Conservation (phyloP, 2,329 filamentous ascomycete species). For the Verruconis gallopava region DNA sequence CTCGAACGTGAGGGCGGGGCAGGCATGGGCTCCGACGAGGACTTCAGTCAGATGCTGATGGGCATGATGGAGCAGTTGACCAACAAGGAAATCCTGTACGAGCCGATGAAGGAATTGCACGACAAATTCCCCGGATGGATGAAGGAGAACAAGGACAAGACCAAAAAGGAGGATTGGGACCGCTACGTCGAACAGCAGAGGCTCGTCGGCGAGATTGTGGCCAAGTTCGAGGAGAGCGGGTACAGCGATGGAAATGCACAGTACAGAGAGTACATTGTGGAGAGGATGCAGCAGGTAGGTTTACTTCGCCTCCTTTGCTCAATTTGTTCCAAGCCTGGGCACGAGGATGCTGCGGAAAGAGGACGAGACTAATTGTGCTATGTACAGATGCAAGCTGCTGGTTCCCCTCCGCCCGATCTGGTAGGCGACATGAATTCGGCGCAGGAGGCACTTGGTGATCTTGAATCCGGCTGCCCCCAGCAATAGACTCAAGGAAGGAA, state of each 20-base stretch:
- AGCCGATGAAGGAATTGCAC: slow-evolving; percentile 95
- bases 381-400: slow-evolving; percentile 84
- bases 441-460: slow-evolving; percentile 49
- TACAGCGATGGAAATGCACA: slow-evolving; percentile 72
- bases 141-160: slow-evolving; percentile 56
- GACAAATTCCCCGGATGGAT: slow-evolving; percentile 90
- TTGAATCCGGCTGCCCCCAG: slow-evolving; percentile 48
- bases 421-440: slow-evolving; percentile 81
- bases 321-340: no score
- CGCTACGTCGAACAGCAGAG: slow-evolving; percentile 70
- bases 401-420: slow-evolving; percentile 78
- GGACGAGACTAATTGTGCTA: slow-evolving; percentile 13
- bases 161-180: slow-evolving; percentile 55
- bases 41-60: slow-evolving; percentile 88
- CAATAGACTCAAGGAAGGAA: slow-evolving; percentile 36
- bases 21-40: slow-evolving; percentile 53
- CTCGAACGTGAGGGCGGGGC: slow-evolving; percentile 53
- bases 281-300: slow-evolving; percentile 87
- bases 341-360: no score
- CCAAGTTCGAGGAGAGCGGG: slow-evolving; percentile 67
- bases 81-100: slow-evolving; percentile 95
- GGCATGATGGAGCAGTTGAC: slow-evolving; percentile 99
- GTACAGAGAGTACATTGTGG: slow-evolving; percentile 86
- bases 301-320: background rate
- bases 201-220: slow-evolving; percentile 75